A percentile compares a stretch with the other conserved stretches of the same genome.
phyloP scores from a whole-genome alignment of 2,329 filamentous ascomycete genomes.

The Phialophora verrucosa region DNA sequence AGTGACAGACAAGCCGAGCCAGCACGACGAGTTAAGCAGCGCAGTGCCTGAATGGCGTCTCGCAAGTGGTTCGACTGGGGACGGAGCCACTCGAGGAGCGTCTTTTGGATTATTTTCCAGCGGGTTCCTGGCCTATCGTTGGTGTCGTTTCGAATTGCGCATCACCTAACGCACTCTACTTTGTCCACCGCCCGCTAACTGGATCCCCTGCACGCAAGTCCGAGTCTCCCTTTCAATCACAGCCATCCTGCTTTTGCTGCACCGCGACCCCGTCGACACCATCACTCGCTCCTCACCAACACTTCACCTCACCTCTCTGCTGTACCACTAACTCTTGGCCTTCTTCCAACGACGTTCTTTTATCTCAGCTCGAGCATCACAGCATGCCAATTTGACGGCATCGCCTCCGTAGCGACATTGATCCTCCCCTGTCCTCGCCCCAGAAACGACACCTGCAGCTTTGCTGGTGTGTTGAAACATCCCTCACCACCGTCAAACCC shows the following conservation, averaged over 20 bases:
- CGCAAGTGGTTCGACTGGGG: conserved; percentile 17
- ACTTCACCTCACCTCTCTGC: conserved; percentile 25
- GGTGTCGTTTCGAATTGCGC: conserved; percentile 33
- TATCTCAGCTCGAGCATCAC: conserved; percentile 25
- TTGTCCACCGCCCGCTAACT: conserved; percentile 9
- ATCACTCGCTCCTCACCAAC: conserved; percentile 23
- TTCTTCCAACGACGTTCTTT: conserved; percentile 31
- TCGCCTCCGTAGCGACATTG: conserved; percentile 21
- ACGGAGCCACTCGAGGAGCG: conserved; percentile 2
- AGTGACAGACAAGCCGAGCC: background rate
- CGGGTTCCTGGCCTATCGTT: conserved; percentile 25
- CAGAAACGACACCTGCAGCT: conserved; percentile 18
- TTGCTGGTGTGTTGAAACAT: conserved; percentile 18
- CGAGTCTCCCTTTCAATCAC: conserved; percentile 34
- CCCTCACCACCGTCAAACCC: conserved; percentile 19
- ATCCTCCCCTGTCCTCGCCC: conserved; percentile 14
- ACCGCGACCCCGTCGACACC: conserved; percentile 27
- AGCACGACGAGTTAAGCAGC: conserved; percentile 12
- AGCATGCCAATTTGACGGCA: conserved; percentile 23
- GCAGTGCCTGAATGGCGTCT: conserved; percentile 16
- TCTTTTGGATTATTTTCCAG: conserved; percentile 14
- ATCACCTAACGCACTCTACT: conserved; percentile 21
- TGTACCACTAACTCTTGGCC: conserved; percentile 19
- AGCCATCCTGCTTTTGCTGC: conserved; percentile 24
- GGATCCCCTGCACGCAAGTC: conserved; percentile 7